These are phyloP conservation scores for Pycnococcus provasolii DNA, from an alignment of 139 green algal species.

Conservation along the genomic window DNA sequence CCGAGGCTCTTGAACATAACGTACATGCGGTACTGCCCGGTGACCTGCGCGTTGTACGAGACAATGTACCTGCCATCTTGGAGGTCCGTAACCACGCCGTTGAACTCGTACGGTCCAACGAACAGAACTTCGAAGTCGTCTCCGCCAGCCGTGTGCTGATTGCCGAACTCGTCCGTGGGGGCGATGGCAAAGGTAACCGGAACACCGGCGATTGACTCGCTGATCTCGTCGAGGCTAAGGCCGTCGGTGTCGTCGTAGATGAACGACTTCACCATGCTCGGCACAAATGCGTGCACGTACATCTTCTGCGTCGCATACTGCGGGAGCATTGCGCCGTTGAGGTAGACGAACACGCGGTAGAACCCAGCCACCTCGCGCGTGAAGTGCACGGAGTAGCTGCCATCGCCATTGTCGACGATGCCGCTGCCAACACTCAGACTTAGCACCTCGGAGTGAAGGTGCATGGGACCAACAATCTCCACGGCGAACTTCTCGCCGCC, in stretches of 20 bases:
- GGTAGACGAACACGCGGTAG: slow-evolving; percentile 22
- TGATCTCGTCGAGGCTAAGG: slow-evolving; percentile 15
- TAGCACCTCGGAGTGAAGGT: slow-evolving; percentile 21
- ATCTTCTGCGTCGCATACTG: slow-evolving; percentile 12
- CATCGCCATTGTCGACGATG: slow-evolving; percentile 18
- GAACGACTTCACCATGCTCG: slow-evolving; percentile 1
- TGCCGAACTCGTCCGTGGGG: slow-evolving; percentile 22
- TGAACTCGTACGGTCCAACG: slow-evolving; percentile 17
- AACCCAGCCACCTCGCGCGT: slow-evolving; percentile 14
- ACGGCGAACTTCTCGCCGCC: slow-evolving; percentile 23
- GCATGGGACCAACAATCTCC: slow-evolving; percentile 18
- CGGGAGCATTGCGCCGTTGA: slow-evolving; percentile 12
- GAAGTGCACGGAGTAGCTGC: slow-evolving; percentile 22
- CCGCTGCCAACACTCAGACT: slow-evolving; percentile 5
- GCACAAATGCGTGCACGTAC: slow-evolving; percentile 23
- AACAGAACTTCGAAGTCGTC: slow-evolving; percentile 17
- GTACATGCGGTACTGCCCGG: slow-evolving; percentile 19
- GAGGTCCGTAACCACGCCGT: slow-evolving; percentile 7
- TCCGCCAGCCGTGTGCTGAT: slow-evolving; percentile 16
- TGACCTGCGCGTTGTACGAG: slow-evolving; percentile 19
- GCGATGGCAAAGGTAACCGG: slow-evolving; percentile 18
- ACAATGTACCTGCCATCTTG: slow-evolving; percentile 26
- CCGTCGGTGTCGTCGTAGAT: slow-evolving; percentile 20
- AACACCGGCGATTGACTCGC: slow-evolving; percentile 10
- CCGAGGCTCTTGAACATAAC: neutral